Evolutionary conservation across 1,139 yeast genomes (phyloP), one percentile per base, ranked within the genome.

Genomic region (Saccharomyces hybrid): DNA sequence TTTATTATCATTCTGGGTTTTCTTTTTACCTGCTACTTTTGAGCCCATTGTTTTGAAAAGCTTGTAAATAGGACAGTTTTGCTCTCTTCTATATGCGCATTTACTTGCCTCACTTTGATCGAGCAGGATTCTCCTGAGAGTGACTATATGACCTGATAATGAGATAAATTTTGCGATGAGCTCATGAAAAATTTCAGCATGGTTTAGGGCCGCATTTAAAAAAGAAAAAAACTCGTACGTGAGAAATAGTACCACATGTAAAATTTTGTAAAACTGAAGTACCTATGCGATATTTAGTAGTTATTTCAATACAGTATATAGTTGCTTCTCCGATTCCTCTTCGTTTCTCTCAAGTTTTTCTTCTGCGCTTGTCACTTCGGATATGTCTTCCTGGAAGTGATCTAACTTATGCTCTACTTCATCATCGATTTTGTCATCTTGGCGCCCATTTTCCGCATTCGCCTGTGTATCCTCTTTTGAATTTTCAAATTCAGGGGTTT

Each of bases 341-440:
- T 58, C 55, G 5, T 32, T 13, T n/a, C 56, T 56, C 29, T 57
- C 57, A 4, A 53, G 61, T 6, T 62, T 61, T 20, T 58, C 68
- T 3, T 65, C 44, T 23, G 20, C 11, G 26, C 6, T 4, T 16
- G 16, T 16, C 23, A 2, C 44, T 38, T 38, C n/a, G 20, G 44
- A 38, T 38, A 6, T 38, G 44, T 38, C 26, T 9, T 16, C 20
- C 26, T 38, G 44, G 20, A 20, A 23, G 44, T 38, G 20, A 11
- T 38, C n/a, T 20, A 14, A 9, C 20, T 38, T 38, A 38, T 9
- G 23, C 23, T 38, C 26, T 9, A 23, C 61, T n/a, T 59, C 58
- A 31, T 55, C 60, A n/a, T 59, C 55, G 6, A n/a, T 56, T 44
- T 59, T 63, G 2, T 59, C 57, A 25, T 61, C 64, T 20, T 53